Percentiles rank a stretch among this genome's conserved stretches.
Conservation (phyloP, 2,329 filamentous ascomycete species). For the Xylaria sp. region DNA sequence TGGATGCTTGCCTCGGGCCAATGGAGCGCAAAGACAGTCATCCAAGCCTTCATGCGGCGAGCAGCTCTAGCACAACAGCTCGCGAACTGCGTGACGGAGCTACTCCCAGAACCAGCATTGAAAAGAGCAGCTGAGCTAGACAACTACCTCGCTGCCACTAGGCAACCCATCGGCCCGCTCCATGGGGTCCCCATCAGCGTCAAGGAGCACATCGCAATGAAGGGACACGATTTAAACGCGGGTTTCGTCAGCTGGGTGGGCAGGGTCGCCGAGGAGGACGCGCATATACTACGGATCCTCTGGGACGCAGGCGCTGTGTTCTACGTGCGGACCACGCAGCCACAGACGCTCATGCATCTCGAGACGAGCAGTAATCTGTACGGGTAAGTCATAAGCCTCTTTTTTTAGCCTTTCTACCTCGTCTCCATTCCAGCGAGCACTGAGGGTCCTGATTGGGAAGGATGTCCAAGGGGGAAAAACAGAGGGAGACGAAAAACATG, state of each 20-base stretch:
- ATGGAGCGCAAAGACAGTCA: conserved; percentile 58
- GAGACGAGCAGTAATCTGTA: conserved; percentile 64
- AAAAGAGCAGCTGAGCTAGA: conserved; percentile 44
- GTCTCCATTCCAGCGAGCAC: not conserved
- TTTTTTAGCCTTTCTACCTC: no score
- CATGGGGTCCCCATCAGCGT: conserved; percentile 56
- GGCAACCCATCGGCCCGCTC: conserved; percentile 44
- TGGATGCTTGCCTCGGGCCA: conserved; percentile 56
- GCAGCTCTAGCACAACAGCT: conserved; percentile 65
- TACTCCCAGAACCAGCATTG: conserved; percentile 43
- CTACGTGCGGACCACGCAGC: conserved; percentile 64
- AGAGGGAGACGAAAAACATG: not conserved
- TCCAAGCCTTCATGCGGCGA: conserved; percentile 64
- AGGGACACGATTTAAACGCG: conserved; percentile 60
- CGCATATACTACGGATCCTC: conserved; percentile 59
- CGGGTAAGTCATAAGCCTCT: conserved; percentile 45
- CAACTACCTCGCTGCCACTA: conserved; percentile 37
- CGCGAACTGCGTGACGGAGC: conserved; percentile 46
- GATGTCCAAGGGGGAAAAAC: no score
- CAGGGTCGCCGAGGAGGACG: conserved; percentile 57
- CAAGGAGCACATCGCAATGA: conserved; percentile 64
- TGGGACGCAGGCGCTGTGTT: conserved; percentile 62
- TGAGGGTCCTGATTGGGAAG: not conserved
- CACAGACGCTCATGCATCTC: conserved; percentile 65
- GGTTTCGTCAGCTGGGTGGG: conserved; percentile 63